phyloP scores from a whole-genome alignment of 805 yeast genomes.

The Ogataea allantospora region DNA sequence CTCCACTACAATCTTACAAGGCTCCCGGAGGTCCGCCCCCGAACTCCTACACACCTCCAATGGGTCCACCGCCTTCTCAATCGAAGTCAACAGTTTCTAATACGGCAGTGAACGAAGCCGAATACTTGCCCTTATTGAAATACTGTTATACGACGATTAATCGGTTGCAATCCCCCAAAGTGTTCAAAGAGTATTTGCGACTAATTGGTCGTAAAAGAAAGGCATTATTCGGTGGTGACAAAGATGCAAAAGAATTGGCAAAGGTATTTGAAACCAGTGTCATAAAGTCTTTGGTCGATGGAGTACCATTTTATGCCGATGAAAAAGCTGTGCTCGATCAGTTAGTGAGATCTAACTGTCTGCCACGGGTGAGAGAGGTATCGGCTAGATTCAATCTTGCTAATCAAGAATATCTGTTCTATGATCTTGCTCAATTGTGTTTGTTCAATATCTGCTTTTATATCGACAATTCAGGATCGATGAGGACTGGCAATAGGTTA shows the following conservation, averaged over 20 bases:
- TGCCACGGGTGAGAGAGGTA: slow-evolving; percentile 22
- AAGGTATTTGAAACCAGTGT: slow-evolving; percentile 10
- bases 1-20: slow-evolving; percentile 3
- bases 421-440: slow-evolving; percentile 26
- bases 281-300: slow-evolving; percentile 8
- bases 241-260: slow-evolving; percentile 19
- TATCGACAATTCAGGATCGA: slow-evolving; percentile 28
- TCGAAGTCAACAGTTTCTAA: slow-evolving; percentile 1
- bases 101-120: slow-evolving; percentile 7
- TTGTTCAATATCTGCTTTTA: slow-evolving; percentile 22
- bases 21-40: slow-evolving; percentile 11
- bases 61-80: slow-evolving; percentile 20
- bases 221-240: slow-evolving; percentile 22
- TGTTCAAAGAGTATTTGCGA: slow-evolving; percentile 22
- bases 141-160: slow-evolving; percentile 23
- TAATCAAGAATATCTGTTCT: slow-evolving; percentile 22
- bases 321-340: slow-evolving; percentile 22
- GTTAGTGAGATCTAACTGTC: slow-evolving; percentile 19
- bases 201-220: slow-evolving; percentile 22
- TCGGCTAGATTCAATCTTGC: slow-evolving; percentile 19
- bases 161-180: slow-evolving; percentile 24
- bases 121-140: slow-evolving; percentile 19
- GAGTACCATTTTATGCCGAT: slow-evolving; percentile 16
- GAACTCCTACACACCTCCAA: slow-evolving; percentile 15
- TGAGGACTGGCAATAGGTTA: slow-evolving; percentile 21